Evolutionary conservation across 2,329 filamentous ascomycete species (phyloP).

Genomic region (Trichoderma sp.): DNA sequence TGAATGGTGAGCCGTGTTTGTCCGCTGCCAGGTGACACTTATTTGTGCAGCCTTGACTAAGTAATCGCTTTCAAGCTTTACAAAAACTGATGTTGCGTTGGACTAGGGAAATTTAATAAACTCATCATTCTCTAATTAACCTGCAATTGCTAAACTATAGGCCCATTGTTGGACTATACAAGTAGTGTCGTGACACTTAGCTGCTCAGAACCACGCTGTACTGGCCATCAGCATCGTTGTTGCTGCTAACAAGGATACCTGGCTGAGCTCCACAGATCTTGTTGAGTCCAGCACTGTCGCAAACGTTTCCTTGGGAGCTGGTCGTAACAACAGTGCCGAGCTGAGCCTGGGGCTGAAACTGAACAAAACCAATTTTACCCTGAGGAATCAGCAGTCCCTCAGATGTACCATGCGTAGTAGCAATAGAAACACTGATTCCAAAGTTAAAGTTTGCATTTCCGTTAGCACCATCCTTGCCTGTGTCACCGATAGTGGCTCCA

Average conservation of each 20-base stretch:
- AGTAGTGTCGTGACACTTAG: neutral
- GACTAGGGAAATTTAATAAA: neutral
- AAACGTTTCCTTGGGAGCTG: neutral
- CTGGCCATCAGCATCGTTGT: constrained; percentile 13
- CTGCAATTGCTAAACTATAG: neutral
- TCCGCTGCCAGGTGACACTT: neutral
- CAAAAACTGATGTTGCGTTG: neutral
- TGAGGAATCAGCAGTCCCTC: constrained; percentile 17
- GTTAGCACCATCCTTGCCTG: constrained; percentile 2
- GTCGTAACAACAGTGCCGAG: constrained; percentile 18
- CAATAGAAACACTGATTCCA: constrained; percentile 10
- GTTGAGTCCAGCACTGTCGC: constrained; percentile 8
- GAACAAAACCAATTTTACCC: constrained; percentile 14
- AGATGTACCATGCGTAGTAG: constrained; percentile 8
- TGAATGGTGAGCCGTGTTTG: neutral
- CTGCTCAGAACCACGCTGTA: constrained; percentile 16
- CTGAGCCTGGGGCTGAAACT: constrained; percentile 17
- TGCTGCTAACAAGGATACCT: constrained; percentile 12
- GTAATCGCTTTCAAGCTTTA: neutral
- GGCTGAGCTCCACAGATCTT: constrained; percentile 19
- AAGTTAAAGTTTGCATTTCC: constrained; percentile 13
- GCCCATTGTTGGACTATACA: neutral
- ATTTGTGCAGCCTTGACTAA: neutral
- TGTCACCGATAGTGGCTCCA: constrained; percentile 16
- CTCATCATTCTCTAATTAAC: neutral